A percentile compares a stretch with the other conserved stretches of the same genome.
Conservation (phyloP, 371 early-diverging fungal species). For the Massospora cicadina region DNA sequence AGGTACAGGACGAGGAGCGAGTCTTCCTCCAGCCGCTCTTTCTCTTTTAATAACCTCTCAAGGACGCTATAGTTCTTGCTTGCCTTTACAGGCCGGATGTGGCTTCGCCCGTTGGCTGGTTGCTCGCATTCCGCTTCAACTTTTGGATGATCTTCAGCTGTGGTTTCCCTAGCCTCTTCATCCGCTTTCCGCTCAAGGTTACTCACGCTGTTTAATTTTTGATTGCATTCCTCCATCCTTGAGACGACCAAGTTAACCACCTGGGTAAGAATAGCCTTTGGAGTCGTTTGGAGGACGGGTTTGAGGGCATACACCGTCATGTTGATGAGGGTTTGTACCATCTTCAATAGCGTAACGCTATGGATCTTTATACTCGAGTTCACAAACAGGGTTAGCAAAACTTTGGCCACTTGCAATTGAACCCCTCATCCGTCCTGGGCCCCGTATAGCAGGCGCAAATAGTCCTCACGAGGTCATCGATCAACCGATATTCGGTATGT, state of each 20-base stretch:
- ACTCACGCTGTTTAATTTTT: background rate
- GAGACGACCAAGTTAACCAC: conserved; percentile 60
- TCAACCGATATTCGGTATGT: conserved; percentile 14
- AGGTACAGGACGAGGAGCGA: conserved; percentile 17
- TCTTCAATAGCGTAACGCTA: conserved; percentile 20
- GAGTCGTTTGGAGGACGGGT: conserved; percentile 59
- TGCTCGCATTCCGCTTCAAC: background rate
- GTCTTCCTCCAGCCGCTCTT: conserved; percentile 6
- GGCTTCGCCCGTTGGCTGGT: background rate
- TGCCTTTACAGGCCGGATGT: background rate
- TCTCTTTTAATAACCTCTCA: conserved; percentile 1
- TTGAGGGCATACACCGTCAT: conserved; percentile 49
- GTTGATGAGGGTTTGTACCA: conserved; percentile 48
- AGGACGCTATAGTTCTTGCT: background rate
- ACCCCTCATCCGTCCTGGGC: conserved; percentile 44
- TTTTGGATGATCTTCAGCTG: background rate
- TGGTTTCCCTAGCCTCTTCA: background rate
- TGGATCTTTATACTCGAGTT: conserved; percentile 20
- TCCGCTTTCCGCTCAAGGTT: background rate
- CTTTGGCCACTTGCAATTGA: conserved; percentile 48
- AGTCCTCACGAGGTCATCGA: conserved; percentile 24
- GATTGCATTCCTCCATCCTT: conserved; percentile 14
- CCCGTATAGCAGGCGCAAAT: conserved; percentile 26
- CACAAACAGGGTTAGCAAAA: conserved; percentile 23
- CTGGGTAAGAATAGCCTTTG: conserved; percentile 73